Evolutionary conservation across 2,329 filamentous ascomycete genomes (phyloP), one percentile per base, ranked within the genome.

Genomic region (Ceratocystiopsis minuta): DNA sequence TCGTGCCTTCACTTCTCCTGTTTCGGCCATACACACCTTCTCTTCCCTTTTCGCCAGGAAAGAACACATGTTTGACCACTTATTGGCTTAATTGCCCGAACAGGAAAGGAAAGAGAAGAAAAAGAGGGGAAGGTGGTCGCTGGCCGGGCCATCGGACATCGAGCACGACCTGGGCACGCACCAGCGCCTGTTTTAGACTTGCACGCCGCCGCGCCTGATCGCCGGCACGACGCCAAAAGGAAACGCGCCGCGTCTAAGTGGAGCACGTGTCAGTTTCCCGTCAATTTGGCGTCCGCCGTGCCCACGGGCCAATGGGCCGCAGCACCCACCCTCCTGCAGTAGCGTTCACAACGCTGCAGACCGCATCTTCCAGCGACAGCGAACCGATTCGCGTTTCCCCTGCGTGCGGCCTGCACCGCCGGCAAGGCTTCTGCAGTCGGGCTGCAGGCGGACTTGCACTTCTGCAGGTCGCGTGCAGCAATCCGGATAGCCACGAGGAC

Each of bases 351-450:
- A 35, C 42, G 16, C 17, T 34, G 24, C 41, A 34, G 39, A 38
- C 37, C 40, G 28, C 41, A 36, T 40, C 33, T 33, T 43, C 41
- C 48, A 52, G 52, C 52, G 53, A 54, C 52, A 57, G 54, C 55
- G 54, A 49, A 49, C 46, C 48, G 42, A 44, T 48, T 48, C 38
- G 37, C 24, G 40, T 36, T n/a, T 16, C 14, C 37, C 39, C 37
- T 42, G 42, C 40, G 49, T 53, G 24, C 6, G 24, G 41, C 34
- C 17, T 43, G 38, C 35, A 38, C 46, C 38, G 36, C 41, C 39
- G 41, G 39, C 43, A 47, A 45, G 12, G 16, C 39, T 35, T 28
- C 7, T 28, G 24, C 24, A 10, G 11, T 32, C 35, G 28, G 17
- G 18, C 34, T 37, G 39, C 31, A 40, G 40, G 37, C 33, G 35